Base-by-base conservation (phyloP, 495 filamentous ascomycete species). In the Xylaria telfairii region DNA sequence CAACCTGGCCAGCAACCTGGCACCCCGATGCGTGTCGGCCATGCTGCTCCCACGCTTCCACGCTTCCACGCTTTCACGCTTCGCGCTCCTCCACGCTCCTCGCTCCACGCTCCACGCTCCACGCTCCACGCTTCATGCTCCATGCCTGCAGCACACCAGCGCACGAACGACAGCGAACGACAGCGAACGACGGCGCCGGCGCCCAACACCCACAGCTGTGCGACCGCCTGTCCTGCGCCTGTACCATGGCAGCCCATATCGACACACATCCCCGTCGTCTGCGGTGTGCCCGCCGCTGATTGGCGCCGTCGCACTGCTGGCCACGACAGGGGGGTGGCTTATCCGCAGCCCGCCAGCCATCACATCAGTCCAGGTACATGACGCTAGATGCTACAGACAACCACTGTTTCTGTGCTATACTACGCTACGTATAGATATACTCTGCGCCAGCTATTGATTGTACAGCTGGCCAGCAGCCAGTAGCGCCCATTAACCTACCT, bases 311-410 rank as follows among this genome's bases (percentile, higher is more conserved):
- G 44, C 42, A n/a, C 56, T 65, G 68, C 61, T 70, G 68, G 68
- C 68, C 61, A 65, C 60, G 65, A 68, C 68, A 70, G 60, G 68
- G 68, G 61, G 47, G 41, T 46, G 61, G 39, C 44, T n/a, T 49
- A 34, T 34, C 62, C 41, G 44, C 28, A 34, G 13, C 62, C 28
- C 21, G 13, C 62, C 41, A 30, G 10, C 62, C 44, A 44, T 64
- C 61, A 32, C 61, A 46, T 64, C 62, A 65, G 62, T 49, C 62
- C 62, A 65, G 62, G 44, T 65, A 65, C 62, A 65, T 65, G 59
- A 62, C 59, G 21, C 59, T 62, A 62, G 59, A 41, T 28, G n/a
- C n/a, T n/a, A 28, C 57, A 4, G 13, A 59, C 44, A 37, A 37
- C 34, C 34, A 37, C n/a, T n/a, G n/a, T n/a, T n/a, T n/a, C n/a